phyloP scores from a whole-genome alignment of 208 protist species.

The Sergeia podlipaevii region DNA sequence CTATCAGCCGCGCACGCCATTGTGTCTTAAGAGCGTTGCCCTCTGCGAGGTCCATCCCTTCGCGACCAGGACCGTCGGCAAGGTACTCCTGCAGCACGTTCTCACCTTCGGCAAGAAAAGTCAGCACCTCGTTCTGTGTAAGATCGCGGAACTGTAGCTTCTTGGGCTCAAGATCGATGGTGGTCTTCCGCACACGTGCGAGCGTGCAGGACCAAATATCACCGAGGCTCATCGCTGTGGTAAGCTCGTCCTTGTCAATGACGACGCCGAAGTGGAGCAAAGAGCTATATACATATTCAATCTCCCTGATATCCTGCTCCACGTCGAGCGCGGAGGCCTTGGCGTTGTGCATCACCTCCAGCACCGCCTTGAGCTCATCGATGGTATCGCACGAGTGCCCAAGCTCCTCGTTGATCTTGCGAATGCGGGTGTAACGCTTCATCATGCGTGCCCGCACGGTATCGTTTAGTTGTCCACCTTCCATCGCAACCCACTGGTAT shows the following conservation, averaged over 20 bases:
- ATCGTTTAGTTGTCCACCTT: constrained; percentile 93
- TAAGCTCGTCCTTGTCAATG: constrained; percentile 75
- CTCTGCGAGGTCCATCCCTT: constrained; percentile 84
- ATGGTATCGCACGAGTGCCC: constrained; percentile 87
- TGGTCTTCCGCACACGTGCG: constrained; percentile 57
- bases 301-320: constrained; percentile 92
- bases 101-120: constrained; percentile 64
- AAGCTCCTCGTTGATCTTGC: constrained; percentile 88
- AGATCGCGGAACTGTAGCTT: constrained; percentile 94
- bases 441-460: constrained; percentile 74
- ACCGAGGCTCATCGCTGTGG: constrained; percentile 72
- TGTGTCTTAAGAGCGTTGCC: constrained; percentile 90
- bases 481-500: constrained; percentile 91
- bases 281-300: constrained; percentile 95
- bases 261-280: constrained; percentile 90
- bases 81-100: constrained; percentile 72
- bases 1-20: constrained; percentile 74
- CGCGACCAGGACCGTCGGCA: constrained; percentile 75
- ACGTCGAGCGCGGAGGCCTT: constrained; percentile 85
- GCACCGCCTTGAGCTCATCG: constrained; percentile 95
- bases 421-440: constrained; percentile 71
- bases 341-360: constrained; percentile 93
- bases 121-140: constrained; percentile 86
- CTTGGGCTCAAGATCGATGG: constrained; percentile 83
- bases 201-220: constrained; percentile 88